Evolutionary conservation across 23 red algal species (phyloP), one percentile per base, ranked within the genome.

Genomic region (Agarophyton chilense): DNA sequence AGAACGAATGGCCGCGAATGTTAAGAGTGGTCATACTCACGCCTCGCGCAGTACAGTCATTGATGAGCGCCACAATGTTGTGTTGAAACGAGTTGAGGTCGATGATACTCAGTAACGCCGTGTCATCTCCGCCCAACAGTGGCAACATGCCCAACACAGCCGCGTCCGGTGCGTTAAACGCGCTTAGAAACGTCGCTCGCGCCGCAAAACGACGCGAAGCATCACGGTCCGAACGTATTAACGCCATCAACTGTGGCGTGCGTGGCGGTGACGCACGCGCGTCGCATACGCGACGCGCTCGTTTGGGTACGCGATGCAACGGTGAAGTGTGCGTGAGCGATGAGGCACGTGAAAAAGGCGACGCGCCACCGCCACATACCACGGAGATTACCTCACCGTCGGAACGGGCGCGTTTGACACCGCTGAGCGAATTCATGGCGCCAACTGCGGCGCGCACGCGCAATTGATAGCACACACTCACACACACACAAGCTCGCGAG

Each of bases 21-120:
- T 86, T 86, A 24, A 86, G 82, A n/a, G 82, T 57, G 64, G 62
- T 86, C 62, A 86, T 53, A 18, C 58, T 52, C 32, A 86, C 82
- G 82, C 62, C 60, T 41, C 82, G 60, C 31, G 41, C 46, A 22
- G 40, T 16, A 42, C 36, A 86, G 62, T 86, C 82, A 64, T 70
- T 56, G 64, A 86, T 49, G 29, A 86, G 24, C 13, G 60, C 21
- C 42, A 74, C 4, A 21, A 86, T 72, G 61, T 70, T 72, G 82
- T 11, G 13, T 42, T 72, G 82, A 32, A 68, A 54, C 40, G 65
- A 19, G 62, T 86, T 86, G 44, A 86, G 64, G 49, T 86, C 82
- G 45, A 86, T 42, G 43, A 86, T 86, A 44, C 43, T 53, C 16
- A 86, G 82, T 41, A 86, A 34, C 38, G 82, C 40, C n/a, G 42